Evolutionary conservation across 2,329 filamentous ascomycete genomes (phyloP).

Genomic region (Ophiostoma novo-ulmi): DNA sequence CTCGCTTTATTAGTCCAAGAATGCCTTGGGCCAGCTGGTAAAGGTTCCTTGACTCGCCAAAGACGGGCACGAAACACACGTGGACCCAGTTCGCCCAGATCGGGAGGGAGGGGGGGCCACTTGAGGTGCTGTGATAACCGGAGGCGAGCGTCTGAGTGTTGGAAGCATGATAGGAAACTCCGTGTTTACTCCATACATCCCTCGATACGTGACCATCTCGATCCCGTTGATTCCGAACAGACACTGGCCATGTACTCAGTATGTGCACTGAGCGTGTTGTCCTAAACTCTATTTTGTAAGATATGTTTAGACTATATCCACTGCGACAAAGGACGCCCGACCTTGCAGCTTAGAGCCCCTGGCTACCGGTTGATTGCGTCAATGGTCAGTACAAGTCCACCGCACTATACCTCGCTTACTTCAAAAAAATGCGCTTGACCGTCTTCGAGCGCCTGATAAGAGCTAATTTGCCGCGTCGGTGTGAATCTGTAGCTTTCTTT

Average conservation of each 20-base stretch:
- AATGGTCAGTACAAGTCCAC: background rate
- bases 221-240: background rate
- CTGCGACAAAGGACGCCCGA: background rate
- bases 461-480: background rate
- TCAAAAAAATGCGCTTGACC: background rate
- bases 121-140: constrained; percentile 3
- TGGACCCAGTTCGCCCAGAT: constrained; percentile 3
- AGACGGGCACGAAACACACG: background rate
- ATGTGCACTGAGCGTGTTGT: no score
- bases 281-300: no score
- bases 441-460: background rate
- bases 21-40: background rate
- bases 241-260: background rate
- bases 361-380: background rate
- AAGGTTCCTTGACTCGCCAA: background rate
- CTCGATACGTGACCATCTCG: background rate
- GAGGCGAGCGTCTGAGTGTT: background rate
- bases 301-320: background rate
- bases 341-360: background rate
- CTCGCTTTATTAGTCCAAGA: no score
- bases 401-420: background rate
- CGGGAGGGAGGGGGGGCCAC: no score
- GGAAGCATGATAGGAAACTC: background rate
- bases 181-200: background rate
- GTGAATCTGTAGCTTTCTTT: background rate